phyloP scores from a whole-genome alignment of 345 rosid species.

The Sonneratia alba region DNA sequence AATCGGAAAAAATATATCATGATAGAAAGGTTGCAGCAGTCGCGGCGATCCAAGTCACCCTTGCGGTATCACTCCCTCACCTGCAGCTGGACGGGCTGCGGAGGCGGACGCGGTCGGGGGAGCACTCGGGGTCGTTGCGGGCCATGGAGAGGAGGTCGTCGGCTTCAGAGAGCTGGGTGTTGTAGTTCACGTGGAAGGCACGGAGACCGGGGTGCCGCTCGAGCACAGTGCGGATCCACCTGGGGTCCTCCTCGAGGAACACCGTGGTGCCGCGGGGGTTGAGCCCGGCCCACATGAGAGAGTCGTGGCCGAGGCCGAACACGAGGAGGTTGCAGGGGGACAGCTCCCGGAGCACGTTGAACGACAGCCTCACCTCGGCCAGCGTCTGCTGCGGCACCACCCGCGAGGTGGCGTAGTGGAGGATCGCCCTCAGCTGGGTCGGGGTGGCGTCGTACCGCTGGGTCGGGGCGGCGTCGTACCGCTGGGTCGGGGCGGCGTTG shows the following conservation, averaged over 20 bases:
- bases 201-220: slow-evolving; percentile 19
- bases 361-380: slow-evolving; percentile 26
- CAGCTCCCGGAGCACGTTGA: slow-evolving; percentile 28
- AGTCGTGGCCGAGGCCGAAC: slow-evolving; percentile 53
- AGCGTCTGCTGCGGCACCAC: slow-evolving; percentile 32
- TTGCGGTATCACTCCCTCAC: slow-evolving; percentile 11
- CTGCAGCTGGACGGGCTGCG: slow-evolving; percentile 25
- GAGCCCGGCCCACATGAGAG: slow-evolving; percentile 48
- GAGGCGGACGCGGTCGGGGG: slow-evolving; percentile 20
- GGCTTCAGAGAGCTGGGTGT: slow-evolving; percentile 40
- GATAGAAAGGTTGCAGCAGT: background rate
- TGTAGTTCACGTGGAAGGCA: slow-evolving; percentile 29
- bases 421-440: slow-evolving; percentile 37
- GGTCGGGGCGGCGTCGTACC: background rate
- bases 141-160: slow-evolving; percentile 25
- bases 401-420: slow-evolving; percentile 49
- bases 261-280: slow-evolving; percentile 42
- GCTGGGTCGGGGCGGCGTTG: background rate
- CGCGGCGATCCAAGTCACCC: too few relatives aligned
- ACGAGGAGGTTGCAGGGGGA: slow-evolving; percentile 54
- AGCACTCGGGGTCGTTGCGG: slow-evolving; percentile 24
- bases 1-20: background rate
- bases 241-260: slow-evolving; percentile 51
- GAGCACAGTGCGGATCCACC: slow-evolving; percentile 26
- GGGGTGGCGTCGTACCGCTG: slow-evolving; percentile 16